Conservation (phyloP, 2,329 filamentous ascomycete genomes). For the Phialocephala subalpina region DNA sequence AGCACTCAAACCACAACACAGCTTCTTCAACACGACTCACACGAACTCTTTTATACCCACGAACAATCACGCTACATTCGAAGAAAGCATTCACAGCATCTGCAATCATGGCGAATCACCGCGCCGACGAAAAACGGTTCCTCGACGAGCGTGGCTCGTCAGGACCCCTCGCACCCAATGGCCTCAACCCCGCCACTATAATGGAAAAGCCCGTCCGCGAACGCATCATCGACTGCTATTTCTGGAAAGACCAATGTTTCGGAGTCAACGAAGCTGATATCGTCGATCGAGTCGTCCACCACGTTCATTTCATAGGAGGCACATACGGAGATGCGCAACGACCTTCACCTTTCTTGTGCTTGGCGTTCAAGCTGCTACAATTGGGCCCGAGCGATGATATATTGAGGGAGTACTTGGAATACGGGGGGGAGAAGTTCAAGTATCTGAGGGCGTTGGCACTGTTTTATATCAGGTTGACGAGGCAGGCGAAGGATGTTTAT, state of each 20-base stretch:
- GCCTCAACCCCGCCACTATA: constrained; percentile 92
- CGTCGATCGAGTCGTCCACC: constrained; percentile 87
- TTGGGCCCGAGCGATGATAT: constrained; percentile 82
- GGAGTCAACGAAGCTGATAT: constrained; percentile 86
- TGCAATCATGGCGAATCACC: constrained; percentile 57
- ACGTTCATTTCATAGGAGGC: constrained; percentile 84
- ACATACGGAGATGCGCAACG: constrained; percentile 86
- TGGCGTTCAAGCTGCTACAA: constrained; percentile 94
- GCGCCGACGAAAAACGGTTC: constrained; percentile 81
- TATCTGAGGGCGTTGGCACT: constrained; percentile 89
- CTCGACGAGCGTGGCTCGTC: constrained; percentile 90
- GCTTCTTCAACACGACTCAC: background rate
- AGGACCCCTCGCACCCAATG: constrained; percentile 79
- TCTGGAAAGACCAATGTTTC: constrained; percentile 99
- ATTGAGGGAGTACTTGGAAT: constrained; percentile 79
- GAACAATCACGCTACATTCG: background rate
- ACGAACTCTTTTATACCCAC: background rate
- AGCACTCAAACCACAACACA: background rate
- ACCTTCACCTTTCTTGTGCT: constrained; percentile 90
- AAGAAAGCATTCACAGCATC: background rate
- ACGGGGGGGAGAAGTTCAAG: constrained; percentile 79
- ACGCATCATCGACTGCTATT: constrained; percentile 93
- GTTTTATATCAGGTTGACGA: constrained; percentile 92
- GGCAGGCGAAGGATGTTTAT: constrained; percentile 84
- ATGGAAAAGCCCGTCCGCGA: constrained; percentile 96